A percentile compares a stretch with the other conserved stretches of the same genome.
These are phyloP conservation scores for Xylaria sp. DNA, from an alignment of 2,329 filamentous ascomycete species.

Conservation along the genomic window DNA sequence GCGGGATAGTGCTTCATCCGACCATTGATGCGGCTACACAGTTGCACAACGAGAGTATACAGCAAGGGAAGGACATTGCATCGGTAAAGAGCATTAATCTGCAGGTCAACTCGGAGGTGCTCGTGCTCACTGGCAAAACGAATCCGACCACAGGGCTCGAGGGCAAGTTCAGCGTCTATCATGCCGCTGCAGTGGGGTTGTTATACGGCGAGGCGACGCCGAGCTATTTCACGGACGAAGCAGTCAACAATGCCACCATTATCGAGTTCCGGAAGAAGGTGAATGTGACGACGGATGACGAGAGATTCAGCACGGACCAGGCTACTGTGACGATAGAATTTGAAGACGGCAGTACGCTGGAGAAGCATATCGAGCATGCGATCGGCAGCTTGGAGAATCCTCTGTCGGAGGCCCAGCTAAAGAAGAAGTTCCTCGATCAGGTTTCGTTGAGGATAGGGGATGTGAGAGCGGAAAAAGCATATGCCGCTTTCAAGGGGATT, in stretches of 20 bases:
- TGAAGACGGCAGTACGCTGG: constrained; percentile 50
- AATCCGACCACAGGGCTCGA: constrained; percentile 61
- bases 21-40: constrained; percentile 64
- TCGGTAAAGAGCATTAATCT: constrained; percentile 52
- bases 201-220: constrained; percentile 63
- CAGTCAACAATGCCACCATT: constrained; percentile 53
- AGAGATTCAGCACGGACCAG: constrained; percentile 55
- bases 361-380: constrained; percentile 60
- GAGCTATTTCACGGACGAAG: constrained; percentile 60
- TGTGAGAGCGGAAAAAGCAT: constrained; percentile 50
- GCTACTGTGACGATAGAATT: constrained; percentile 50
- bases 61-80: constrained; percentile 44
- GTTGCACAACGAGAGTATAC: constrained; percentile 54
- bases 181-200: constrained; percentile 62
- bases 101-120: constrained; percentile 62
- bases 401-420: constrained; percentile 55
- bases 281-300: constrained; percentile 55
- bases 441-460: constrained; percentile 55
- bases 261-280: constrained; percentile 56
- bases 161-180: constrained; percentile 66
- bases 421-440: constrained; percentile 63
- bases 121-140: constrained; percentile 64
- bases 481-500: constrained; percentile 49
- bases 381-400: constrained; percentile 62
- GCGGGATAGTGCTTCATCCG: constrained; percentile 67